phyloP scores from a whole-genome alignment of 2,329 filamentous ascomycete genomes.

The Didymella keratinophila region DNA sequence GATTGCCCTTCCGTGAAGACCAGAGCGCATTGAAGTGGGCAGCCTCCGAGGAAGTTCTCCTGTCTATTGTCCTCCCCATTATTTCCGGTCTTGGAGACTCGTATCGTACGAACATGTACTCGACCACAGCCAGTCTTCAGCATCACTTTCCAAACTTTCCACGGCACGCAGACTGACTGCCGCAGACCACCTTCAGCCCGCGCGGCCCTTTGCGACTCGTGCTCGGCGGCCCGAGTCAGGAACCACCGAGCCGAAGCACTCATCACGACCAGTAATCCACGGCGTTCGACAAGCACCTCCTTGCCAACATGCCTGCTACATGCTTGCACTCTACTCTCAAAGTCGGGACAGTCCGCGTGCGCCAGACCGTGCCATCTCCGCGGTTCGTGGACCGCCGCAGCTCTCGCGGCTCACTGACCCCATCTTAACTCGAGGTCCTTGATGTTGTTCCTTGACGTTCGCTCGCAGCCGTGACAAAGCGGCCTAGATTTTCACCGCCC shows the following conservation, averaged over 20 bases:
- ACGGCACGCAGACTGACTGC: neutral
- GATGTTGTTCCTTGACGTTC: neutral
- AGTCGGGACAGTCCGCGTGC: slow-evolving; percentile 32
- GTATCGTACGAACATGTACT: neutral
- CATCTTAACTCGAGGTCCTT: slow-evolving; percentile 29
- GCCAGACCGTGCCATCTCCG: slow-evolving; percentile 32
- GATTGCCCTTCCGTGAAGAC: slow-evolving; percentile 17
- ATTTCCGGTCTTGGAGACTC: neutral
- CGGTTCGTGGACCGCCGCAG: slow-evolving; percentile 26
- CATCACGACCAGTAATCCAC: slow-evolving; percentile 12
- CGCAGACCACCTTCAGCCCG: neutral
- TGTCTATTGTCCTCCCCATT: neutral
- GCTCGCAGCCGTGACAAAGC: neutral
- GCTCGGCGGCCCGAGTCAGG: slow-evolving; percentile 20
- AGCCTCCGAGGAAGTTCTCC: neutral
- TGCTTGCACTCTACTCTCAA: slow-evolving; percentile 24
- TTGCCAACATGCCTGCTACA: slow-evolving; percentile 17
- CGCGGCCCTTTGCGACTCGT: slow-evolving; percentile 16
- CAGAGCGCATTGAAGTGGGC: slow-evolving; percentile 11
- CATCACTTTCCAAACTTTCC: neutral
- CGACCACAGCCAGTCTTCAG: neutral
- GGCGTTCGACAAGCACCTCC: slow-evolving; percentile 20
- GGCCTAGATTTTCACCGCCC: slow-evolving; percentile 12
- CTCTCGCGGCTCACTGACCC: slow-evolving; percentile 33
- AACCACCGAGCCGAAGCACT: slow-evolving; percentile 24